These are phyloP conservation scores for Lentinula guzmanii DNA, from an alignment of 768 basidiomycete species.

Conservation along the genomic window DNA sequence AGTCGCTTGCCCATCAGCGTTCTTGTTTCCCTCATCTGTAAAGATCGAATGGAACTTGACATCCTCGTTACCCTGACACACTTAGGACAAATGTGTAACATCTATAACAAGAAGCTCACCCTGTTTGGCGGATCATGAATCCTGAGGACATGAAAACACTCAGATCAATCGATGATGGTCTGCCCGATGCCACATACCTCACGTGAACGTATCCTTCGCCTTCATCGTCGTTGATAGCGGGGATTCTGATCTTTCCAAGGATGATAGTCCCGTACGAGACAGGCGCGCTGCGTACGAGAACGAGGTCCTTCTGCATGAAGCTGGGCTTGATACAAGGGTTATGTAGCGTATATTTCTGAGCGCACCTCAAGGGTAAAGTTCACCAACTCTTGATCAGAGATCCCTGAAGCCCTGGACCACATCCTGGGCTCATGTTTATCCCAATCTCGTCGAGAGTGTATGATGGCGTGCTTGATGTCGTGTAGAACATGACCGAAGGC, in stretches of 20 bases:
- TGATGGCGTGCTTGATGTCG: conserved; percentile 58
- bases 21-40: conserved; percentile 49
- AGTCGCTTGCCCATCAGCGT: conserved; percentile 41
- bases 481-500: conserved; percentile 55
- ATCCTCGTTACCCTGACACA: conserved; percentile 51
- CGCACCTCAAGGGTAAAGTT: conserved; percentile 45
- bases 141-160: conserved; percentile 25
- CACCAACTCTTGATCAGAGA: conserved; percentile 49
- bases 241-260: conserved; percentile 70
- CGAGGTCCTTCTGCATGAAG: conserved; percentile 27
- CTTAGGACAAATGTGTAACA: neutral
- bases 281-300: conserved; percentile 43
- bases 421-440: conserved; percentile 59
- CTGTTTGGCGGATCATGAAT: conserved; percentile 74
- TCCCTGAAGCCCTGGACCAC: conserved; percentile 30
- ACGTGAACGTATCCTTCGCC: conserved; percentile 69
- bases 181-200: conserved; percentile 33
- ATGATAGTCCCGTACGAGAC: conserved; percentile 69
- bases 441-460: conserved; percentile 65
- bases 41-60: conserved; percentile 69
- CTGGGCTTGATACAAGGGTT: neutral
- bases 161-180: conserved; percentile 7
- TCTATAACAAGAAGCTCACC: conserved; percentile 27
- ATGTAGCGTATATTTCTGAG: neutral
- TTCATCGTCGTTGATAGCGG: conserved; percentile 54